phyloP scores from a whole-genome alignment of 306 rosid genomes.

The Cicer cuneatum region DNA sequence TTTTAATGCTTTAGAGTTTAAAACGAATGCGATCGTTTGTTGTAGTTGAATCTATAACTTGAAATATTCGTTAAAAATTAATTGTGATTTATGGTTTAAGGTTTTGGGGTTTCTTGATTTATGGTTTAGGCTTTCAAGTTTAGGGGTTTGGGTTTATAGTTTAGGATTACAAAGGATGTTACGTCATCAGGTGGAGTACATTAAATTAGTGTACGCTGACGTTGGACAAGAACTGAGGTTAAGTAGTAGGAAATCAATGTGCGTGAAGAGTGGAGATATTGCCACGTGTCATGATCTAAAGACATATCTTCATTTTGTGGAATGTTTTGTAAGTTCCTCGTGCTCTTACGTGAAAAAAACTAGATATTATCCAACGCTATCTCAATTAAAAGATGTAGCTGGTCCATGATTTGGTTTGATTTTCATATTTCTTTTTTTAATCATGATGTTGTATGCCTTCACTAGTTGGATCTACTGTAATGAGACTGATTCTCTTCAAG shows the following conservation, averaged over 20 bases:
- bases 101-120: too few relatives aligned
- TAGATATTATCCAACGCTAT: background rate
- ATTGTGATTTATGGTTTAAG: too few relatives aligned
- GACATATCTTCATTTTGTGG: conserved; percentile 53
- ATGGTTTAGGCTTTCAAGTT: too few relatives aligned
- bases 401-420: too few relatives aligned
- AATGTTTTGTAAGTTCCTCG: conserved; percentile 46
- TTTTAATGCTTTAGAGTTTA: too few relatives aligned
- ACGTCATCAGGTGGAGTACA: conserved; percentile 55
- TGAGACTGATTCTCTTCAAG: background rate
- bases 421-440: too few relatives aligned
- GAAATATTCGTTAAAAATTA: too few relatives aligned
- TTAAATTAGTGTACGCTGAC: conserved; percentile 72
- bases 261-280: conserved; percentile 39
- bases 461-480: background rate
- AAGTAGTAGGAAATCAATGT: conserved; percentile 63
- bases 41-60: too few relatives aligned
- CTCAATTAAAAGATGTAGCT: too few relatives aligned
- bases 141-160: too few relatives aligned
- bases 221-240: conserved; percentile 76
- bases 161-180: background rate
- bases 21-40: too few relatives aligned
- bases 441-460: background rate
- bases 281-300: conserved; percentile 62
- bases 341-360: conserved; percentile 25